phyloP scores from a whole-genome alignment of 305 asterid species.

The Fraxinus xanthoxyloides region DNA sequence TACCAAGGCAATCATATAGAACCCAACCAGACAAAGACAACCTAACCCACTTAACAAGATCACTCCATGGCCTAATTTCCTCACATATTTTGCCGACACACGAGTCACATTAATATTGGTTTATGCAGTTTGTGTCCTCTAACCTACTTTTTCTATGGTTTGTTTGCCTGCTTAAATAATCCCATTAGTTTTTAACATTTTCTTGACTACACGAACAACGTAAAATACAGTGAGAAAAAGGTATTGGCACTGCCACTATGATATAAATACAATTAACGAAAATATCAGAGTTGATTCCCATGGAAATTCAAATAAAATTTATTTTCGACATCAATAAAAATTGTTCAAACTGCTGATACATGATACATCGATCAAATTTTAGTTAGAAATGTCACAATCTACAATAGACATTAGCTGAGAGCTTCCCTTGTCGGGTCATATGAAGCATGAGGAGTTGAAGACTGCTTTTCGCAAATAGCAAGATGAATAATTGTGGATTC shows the following conservation, averaged over 20 bases:
- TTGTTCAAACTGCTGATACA: conserved; percentile 4
- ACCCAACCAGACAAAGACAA: too few relatives aligned
- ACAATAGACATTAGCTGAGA: not conserved
- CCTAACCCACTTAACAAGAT: too few relatives aligned
- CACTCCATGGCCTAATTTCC: too few relatives aligned
- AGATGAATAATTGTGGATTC: conserved; percentile 11
- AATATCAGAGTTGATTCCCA: not conserved
- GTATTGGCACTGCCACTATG: not conserved
- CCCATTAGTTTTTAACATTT: not conserved
- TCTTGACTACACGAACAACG: not conserved
- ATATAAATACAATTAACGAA: not conserved
- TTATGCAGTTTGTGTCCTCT: too few relatives aligned
- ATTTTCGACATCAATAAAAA: not conserved
- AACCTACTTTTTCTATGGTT: not conserved
- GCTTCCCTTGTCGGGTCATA: conserved; percentile 11
- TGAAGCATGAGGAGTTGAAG: conserved; percentile 9
- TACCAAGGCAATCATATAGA: too few relatives aligned
- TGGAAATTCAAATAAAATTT: not conserved
- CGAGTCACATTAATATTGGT: too few relatives aligned
- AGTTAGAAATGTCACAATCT: conserved; percentile 2
- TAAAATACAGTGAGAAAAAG: not conserved
- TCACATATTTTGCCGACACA: too few relatives aligned
- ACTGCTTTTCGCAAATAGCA: conserved; percentile 10
- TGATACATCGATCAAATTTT: not conserved
- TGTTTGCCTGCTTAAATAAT: not conserved